phyloP scores from a whole-genome alignment of 768 basidiomycete genomes.

The Tylopilus sp. region DNA sequence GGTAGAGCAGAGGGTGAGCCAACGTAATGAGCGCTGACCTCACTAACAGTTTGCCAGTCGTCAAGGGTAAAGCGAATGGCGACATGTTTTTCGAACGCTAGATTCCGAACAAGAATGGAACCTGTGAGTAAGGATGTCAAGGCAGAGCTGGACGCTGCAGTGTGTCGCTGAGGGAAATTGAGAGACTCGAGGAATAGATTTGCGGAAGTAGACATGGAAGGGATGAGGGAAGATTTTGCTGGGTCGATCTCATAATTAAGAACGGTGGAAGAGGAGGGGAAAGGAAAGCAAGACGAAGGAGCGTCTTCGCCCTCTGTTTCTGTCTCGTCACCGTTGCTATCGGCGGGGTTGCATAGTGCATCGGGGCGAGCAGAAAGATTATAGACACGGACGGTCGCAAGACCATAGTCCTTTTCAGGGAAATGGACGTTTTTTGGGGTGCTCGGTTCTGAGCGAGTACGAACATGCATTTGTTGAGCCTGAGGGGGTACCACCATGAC shows the following conservation, averaged over 20 bases:
- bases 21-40: conserved; percentile 59
- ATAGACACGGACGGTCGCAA: conserved; percentile 62
- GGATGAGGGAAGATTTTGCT: conserved; percentile 12
- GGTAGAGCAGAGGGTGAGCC: conserved; percentile 41
- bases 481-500: conserved; percentile 6
- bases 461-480: conserved; percentile 16
- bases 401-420: conserved; percentile 57
- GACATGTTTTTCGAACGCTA: conserved; percentile 84
- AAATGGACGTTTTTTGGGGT: conserved; percentile 90
- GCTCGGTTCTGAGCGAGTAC: conserved; percentile 56
- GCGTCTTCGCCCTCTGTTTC: conserved; percentile 40
- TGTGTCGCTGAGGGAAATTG: conserved; percentile 20
- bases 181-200: conserved; percentile 40
- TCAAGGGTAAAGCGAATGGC: conserved; percentile 88
- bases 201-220: conserved; percentile 8
- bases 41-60: conserved; percentile 90
- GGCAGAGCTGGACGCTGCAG: conserved; percentile 1
- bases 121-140: conserved; percentile 54
- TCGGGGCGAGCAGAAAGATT: conserved; percentile 68
- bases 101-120: conserved; percentile 77
- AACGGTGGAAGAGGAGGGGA: conserved; percentile 20
- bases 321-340: conserved; percentile 36
- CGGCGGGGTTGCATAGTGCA: conserved; percentile 35
- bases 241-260: conserved; percentile 23
- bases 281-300: conserved; percentile 12